These are phyloP conservation scores for Xerocomus potaroensis DNA, from an alignment of 768 basidiomycete species.

Conservation along the genomic window DNA sequence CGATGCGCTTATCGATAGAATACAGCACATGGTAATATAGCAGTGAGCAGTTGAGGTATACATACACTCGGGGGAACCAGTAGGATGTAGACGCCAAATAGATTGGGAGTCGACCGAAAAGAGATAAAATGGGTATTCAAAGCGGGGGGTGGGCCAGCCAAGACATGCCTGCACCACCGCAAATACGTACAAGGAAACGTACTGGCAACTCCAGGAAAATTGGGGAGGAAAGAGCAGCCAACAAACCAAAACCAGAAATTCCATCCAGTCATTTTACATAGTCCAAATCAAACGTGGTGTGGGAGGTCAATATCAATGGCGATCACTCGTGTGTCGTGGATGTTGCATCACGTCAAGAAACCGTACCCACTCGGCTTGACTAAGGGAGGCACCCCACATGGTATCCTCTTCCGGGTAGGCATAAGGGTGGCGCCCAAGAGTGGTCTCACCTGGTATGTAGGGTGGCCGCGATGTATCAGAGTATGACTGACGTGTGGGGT, in stretches of 20 bases:
- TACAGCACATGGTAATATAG: slow-evolving; percentile 23
- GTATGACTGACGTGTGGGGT: slow-evolving; percentile 21
- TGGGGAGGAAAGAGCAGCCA: slow-evolving; percentile 4
- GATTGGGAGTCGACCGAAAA: slow-evolving; percentile 9
- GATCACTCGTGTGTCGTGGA: slow-evolving; percentile 28
- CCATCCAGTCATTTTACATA: slow-evolving; percentile 29
- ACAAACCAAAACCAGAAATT: slow-evolving; percentile 21
- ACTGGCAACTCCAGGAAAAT: slow-evolving; percentile 15
- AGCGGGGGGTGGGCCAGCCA: slow-evolving; percentile 1
- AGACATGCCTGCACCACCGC: slow-evolving; percentile 16
- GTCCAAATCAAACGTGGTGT: slow-evolving; percentile 10
- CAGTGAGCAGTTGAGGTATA: slow-evolving; percentile 10
- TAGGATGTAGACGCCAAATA: slow-evolving; percentile 20
- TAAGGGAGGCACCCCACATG: slow-evolving; percentile 78
- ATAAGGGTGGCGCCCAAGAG: slow-evolving; percentile 23
- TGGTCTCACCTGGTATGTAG: slow-evolving; percentile 23
- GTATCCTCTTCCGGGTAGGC: slow-evolving; percentile 55
- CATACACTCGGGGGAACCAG: slow-evolving; percentile 10
- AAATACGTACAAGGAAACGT: slow-evolving; percentile 23
- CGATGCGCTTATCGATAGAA: slow-evolving; percentile 11
- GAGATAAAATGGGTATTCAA: slow-evolving; percentile 13
- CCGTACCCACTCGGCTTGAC: slow-evolving; percentile 68
- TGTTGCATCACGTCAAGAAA: slow-evolving; percentile 65
- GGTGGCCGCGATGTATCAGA: slow-evolving; percentile 26
- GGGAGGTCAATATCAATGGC: slow-evolving; percentile 19